These are phyloP conservation scores for Trichosanthes truncata DNA, from an alignment of 306 rosid genomes.

Conservation along the genomic window DNA sequence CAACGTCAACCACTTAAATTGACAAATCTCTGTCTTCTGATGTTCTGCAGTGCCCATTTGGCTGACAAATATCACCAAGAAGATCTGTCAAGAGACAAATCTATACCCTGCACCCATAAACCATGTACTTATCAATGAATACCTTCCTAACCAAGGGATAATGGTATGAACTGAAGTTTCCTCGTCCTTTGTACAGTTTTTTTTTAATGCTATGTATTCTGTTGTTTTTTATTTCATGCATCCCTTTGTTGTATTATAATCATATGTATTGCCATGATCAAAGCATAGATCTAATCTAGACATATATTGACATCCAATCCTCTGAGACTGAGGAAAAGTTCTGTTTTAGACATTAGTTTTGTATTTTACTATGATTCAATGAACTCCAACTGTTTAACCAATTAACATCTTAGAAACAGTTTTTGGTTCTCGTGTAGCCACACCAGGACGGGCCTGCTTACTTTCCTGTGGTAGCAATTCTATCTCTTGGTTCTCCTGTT, in stretches of 20 bases:
- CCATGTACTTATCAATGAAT: constrained; percentile 90
- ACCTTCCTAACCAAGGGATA: constrained; percentile 81
- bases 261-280: not conserved
- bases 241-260: not conserved
- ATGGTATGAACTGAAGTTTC: constrained; percentile 38
- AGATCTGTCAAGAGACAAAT: constrained; percentile 44
- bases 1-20: not conserved
- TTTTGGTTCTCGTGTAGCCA: constrained; percentile 38
- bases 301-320: not conserved
- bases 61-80: constrained; percentile 59
- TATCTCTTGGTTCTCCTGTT: constrained; percentile 75
- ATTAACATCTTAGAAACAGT: constrained; percentile 6
- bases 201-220: no score
- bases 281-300: not conserved
- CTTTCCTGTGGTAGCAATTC: constrained; percentile 81
- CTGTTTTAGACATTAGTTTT: not conserved
- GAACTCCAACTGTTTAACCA: not conserved
- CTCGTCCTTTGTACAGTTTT: not conserved
- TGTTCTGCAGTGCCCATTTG: constrained; percentile 61
- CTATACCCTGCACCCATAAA: constrained; percentile 66
- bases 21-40: not conserved
- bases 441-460: constrained; percentile 95
- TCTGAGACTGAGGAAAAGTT: not conserved
- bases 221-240: not conserved
- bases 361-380: not conserved